A percentile compares a stretch with the other conserved stretches of the same genome.
These are phyloP conservation scores for Kodamaea fukazawae DNA, from an alignment of 805 yeast genomes.

Conservation along the genomic window DNA sequence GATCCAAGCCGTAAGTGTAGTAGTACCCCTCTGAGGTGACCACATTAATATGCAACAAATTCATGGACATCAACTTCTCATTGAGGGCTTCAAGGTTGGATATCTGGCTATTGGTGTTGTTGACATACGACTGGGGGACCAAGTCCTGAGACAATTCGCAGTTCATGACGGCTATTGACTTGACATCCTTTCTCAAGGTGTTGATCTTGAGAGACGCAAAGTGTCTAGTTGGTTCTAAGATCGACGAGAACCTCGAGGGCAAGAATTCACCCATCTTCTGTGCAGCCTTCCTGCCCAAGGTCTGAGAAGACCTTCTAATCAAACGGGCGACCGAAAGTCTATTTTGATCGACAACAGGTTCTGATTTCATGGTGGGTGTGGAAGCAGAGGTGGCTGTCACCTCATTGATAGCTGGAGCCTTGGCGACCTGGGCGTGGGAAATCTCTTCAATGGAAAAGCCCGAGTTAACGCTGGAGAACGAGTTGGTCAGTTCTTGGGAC, in stretches of 20 bases:
- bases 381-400: constrained; percentile 9
- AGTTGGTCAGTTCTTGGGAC: constrained; percentile 36
- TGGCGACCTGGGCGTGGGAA: constrained; percentile 5
- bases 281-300: constrained; percentile 75
- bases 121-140: constrained; percentile 27
- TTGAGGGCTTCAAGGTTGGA: constrained; percentile 17
- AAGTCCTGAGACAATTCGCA: constrained; percentile 30
- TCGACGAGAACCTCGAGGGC: constrained; percentile 76
- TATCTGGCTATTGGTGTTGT: constrained; percentile 3
- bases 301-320: constrained; percentile 75
- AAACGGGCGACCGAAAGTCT: constrained; percentile 72
- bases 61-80: constrained; percentile 19
- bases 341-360: constrained; percentile 69
- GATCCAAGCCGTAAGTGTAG: constrained; percentile 76
- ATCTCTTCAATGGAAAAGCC: constrained; percentile 18
- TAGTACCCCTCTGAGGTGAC: constrained; percentile 81
- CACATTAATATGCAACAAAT: constrained; percentile 54
- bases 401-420: constrained; percentile 8
- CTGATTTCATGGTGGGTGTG: constrained; percentile 26
- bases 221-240: constrained; percentile 86
- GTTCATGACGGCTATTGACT: constrained; percentile 46
- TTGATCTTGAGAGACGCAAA: constrained; percentile 80
- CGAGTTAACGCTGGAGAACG: constrained; percentile 31
- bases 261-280: constrained; percentile 85
- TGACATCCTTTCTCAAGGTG: constrained; percentile 38